A percentile compares a stretch with the other conserved stretches of the same genome.
Conservation (phyloP, 2,329 filamentous ascomycete genomes). For the Penicillium verrucosum region DNA sequence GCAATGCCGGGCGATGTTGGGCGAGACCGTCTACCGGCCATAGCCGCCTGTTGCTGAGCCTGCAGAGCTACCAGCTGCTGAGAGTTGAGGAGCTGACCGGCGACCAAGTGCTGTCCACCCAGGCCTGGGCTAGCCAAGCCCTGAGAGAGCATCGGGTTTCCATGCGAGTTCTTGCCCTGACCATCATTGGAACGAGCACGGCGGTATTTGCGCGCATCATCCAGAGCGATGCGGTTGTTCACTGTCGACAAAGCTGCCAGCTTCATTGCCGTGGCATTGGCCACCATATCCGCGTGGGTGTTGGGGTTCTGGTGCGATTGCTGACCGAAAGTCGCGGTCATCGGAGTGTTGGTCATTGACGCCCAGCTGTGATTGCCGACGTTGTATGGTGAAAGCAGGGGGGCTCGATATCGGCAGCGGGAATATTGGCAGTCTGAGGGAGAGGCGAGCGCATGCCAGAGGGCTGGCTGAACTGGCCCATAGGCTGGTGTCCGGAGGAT, state of each 20-base stretch:
- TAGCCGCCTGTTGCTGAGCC: conserved; percentile 57
- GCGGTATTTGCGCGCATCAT: conserved; percentile 95
- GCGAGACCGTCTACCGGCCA: conserved; percentile 72
- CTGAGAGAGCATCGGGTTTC: conserved; percentile 62
- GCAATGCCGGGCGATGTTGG: conserved; percentile 86
- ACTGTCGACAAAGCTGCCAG: conserved; percentile 93
- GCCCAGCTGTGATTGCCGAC: conserved; percentile 90
- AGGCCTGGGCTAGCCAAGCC: conserved; percentile 62
- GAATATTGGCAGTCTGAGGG: conserved; percentile 79
- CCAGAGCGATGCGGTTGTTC: conserved; percentile 94
- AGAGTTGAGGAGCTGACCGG: conserved; percentile 79
- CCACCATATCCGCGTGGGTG: conserved; percentile 93
- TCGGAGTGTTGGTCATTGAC: conserved; percentile 96
- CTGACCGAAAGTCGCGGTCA: conserved; percentile 78
- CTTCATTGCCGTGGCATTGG: conserved; percentile 98
- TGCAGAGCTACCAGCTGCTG: conserved; percentile 83
- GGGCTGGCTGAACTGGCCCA: conserved; percentile 93
- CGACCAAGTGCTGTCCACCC: conserved; percentile 73
- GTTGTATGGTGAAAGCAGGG: conserved; percentile 76
- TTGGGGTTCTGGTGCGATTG: conserved; percentile 42
- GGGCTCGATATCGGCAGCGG: conserved; percentile 70
- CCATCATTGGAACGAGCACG: conserved; percentile 86
- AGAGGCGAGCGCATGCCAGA: conserved; percentile 78
- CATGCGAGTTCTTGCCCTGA: conserved; percentile 41
- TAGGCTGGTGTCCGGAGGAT: conserved; percentile 69